Base-by-base conservation (phyloP, 2,329 filamentous ascomycete species). In the Pseudogymnoascus sp. region DNA sequence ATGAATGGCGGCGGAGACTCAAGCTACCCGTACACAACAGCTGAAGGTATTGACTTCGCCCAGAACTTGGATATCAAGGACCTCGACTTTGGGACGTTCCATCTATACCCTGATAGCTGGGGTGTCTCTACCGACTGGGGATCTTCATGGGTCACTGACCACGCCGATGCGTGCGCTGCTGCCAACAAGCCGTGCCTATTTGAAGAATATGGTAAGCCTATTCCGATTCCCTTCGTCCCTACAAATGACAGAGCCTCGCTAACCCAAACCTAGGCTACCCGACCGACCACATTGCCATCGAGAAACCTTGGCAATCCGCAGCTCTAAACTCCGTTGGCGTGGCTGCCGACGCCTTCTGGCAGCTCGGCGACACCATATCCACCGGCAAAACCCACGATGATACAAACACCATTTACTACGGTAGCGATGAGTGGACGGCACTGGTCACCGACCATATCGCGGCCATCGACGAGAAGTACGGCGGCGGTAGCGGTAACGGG, bases 61-160 rank as follows among this genome's bases (percentile, higher is more conserved):
- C 72, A 73, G 67, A 79, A 81, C 64, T 74, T 83, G 2, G 74
- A 71, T 1, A 77, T 83, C 52, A 69, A 75, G 5, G 79, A 76
- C 45, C 77, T 83, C 37, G 79, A 81, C 65, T 83, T 81, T 63
- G 80, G 78, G 10, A 82, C 80, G 1, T 78, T 81, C 66, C 81
- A 83, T 67, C 69, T 82, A 11, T 84, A 83, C 64, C 79, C 80
- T 0, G 45, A 60, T 7, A 71, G 71, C 62, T 83, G 80, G 78
- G 66, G 68, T 52, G 69, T 71, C 58, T 66, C 62, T 8, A 67
- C 68, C 21, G 66, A 70, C 10, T 80, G 76, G 74, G 81, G 79
- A 7, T 75, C 75, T 52, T 70, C 71, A 6, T 83, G 80, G 80
- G 75, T 81, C 62, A 68, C 68, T 5, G 71, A 74, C 2, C 80